Conservation (phyloP, 345 rosid genomes). For the Theobroma cacao region DNA sequence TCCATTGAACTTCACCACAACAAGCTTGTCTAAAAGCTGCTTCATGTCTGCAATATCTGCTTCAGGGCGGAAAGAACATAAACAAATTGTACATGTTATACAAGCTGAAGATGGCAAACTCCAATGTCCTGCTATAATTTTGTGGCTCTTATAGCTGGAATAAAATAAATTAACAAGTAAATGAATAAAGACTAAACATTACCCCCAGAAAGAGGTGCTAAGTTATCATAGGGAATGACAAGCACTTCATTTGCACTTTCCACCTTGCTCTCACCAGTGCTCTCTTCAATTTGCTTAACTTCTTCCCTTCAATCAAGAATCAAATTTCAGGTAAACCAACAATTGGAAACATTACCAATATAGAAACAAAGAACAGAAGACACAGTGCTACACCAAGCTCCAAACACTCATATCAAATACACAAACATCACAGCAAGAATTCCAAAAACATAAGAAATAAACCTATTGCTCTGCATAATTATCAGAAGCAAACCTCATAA, state of each 20-base stretch:
- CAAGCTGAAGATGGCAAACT: neutral
- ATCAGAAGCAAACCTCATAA: neutral
- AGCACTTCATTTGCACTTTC: slow-evolving; percentile 29
- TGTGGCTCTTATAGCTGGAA: neutral
- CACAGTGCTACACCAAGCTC: neutral
- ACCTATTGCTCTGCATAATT: neutral
- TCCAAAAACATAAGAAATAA: neutral
- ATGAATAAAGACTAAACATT: slow-evolving; percentile 5
- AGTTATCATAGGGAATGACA: slow-evolving; percentile 40
- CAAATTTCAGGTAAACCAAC: slow-evolving; percentile 10
- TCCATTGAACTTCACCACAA: slow-evolving; percentile 45
- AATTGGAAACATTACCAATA: slow-evolving; percentile 1
- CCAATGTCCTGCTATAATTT: neutral
- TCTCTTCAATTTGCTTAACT: slow-evolving; percentile 24
- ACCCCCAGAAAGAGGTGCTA: slow-evolving; percentile 40
- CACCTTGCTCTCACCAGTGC: slow-evolving; percentile 18
- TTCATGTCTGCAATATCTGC: slow-evolving; percentile 41
- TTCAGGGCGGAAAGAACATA: neutral
- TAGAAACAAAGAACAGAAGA: slow-evolving; percentile 4
- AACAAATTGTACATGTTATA: neutral
- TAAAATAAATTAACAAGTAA: slow-evolving; percentile 1
- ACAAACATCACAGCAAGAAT: neutral
- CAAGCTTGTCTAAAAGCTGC: slow-evolving; percentile 50
- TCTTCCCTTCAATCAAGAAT: slow-evolving; percentile 39
- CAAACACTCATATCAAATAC: neutral